A percentile compares a stretch with the other conserved stretches of the same genome.
Conservation (phyloP, 495 filamentous ascomycete genomes). For the Neurospora sp. region DNA sequence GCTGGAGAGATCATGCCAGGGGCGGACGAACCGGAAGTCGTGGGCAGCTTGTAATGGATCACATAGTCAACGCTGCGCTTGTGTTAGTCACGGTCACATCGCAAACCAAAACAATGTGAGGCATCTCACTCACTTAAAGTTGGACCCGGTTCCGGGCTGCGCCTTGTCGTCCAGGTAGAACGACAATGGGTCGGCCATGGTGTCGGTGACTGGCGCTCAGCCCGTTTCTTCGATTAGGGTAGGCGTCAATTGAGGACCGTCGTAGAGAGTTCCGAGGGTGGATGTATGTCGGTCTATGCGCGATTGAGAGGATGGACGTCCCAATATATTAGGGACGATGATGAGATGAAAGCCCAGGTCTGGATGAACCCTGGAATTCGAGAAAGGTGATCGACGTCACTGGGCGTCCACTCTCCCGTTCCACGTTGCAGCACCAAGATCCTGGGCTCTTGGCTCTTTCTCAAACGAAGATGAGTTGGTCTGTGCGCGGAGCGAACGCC, state of each 20-base stretch:
- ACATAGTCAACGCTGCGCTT: constrained; percentile 76
- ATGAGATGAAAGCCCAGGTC: not conserved
- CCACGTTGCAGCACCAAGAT: not conserved
- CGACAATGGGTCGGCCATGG: constrained; percentile 27
- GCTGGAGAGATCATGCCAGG: not conserved
- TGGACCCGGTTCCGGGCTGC: constrained; percentile 24
- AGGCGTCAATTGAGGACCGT: not conserved
- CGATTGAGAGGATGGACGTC: not conserved
- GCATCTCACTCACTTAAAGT: constrained; percentile 19
- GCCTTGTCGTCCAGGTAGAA: constrained; percentile 19
- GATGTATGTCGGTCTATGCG: not conserved
- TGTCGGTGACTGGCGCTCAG: not conserved
- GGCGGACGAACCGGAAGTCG: constrained; percentile 40
- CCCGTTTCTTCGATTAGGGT: not conserved
- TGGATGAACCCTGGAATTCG: not conserved
- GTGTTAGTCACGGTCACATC: constrained; percentile 14
- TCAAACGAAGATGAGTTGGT: not conserved
- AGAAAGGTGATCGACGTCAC: constrained; percentile 9
- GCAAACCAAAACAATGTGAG: not conserved
- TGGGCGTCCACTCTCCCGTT: not conserved
- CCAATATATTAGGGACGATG: not conserved
- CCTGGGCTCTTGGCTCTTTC: not conserved
- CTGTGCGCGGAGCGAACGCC: not conserved
- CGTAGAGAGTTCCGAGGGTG: not conserved
- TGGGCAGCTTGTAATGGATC: constrained; percentile 64